A percentile compares a stretch with the other conserved stretches of the same genome.
phyloP scores from a whole-genome alignment of 257 asterid species.

The Solanum phureja region DNA sequence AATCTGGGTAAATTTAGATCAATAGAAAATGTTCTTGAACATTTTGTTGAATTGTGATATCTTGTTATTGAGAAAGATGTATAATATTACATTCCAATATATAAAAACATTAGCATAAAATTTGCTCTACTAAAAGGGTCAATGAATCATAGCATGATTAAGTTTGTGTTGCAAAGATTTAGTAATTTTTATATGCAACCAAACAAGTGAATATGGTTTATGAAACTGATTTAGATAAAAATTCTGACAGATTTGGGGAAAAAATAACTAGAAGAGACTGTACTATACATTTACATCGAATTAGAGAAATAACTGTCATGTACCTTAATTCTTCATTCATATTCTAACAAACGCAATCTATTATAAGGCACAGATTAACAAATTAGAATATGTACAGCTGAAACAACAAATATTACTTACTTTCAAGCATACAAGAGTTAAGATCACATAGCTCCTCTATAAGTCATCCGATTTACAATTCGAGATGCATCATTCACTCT shows the following conservation, averaged over 20 bases:
- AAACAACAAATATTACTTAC: not conserved
- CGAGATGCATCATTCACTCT: conserved; percentile 65
- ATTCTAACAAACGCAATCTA: not conserved
- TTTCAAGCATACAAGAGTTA: conserved; percentile 13
- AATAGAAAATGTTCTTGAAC: not conserved
- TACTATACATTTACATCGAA: not conserved
- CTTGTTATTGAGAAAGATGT: not conserved
- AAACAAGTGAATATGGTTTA: not conserved
- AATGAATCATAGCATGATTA: not conserved
- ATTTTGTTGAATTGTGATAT: not conserved
- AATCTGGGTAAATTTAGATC: not conserved
- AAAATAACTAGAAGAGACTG: not conserved
- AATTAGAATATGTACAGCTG: not conserved
- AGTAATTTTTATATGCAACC: not conserved
- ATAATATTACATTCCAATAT: not conserved
- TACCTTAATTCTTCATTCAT: not conserved
- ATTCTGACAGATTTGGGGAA: not conserved
- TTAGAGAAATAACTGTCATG: not conserved
- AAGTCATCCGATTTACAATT: conserved; percentile 56
- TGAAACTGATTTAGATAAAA: not conserved
- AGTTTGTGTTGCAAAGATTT: not conserved
- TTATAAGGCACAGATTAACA: not conserved
- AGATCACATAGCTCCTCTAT: conserved; percentile 23
- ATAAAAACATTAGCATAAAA: not conserved
- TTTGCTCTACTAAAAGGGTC: not conserved